phyloP scores from a whole-genome alignment of 179 eudicot species.

The Actinidia chinensis region DNA sequence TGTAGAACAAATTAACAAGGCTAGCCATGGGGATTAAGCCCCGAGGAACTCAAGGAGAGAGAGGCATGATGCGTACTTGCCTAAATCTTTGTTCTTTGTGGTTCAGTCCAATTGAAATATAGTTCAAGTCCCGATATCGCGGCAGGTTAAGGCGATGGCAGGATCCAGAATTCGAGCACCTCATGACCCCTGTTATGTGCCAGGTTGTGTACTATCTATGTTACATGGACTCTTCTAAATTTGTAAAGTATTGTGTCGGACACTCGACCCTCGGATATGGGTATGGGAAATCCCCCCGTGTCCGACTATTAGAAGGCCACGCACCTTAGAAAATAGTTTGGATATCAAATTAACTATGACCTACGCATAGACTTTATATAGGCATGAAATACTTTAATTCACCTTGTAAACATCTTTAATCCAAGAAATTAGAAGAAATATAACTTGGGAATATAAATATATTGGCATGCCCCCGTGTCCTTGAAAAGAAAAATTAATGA shows the following conservation, averaged over 20 bases:
- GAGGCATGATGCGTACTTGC: conserved; percentile 49
- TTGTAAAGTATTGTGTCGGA: conserved; percentile 32
- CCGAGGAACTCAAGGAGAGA: conserved; percentile 88
- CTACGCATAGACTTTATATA: too few relatives aligned
- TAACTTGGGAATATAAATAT: too few relatives aligned
- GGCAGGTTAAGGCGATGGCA: conserved; percentile 93
- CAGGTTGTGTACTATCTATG: too few relatives aligned
- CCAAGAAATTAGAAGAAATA: too few relatives aligned
- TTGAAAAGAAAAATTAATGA: too few relatives aligned
- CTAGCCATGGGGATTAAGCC: conserved; percentile 77
- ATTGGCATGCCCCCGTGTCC: too few relatives aligned
- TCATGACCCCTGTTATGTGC: conserved; percentile 84
- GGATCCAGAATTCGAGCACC: conserved; percentile 88
- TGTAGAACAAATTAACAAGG: conserved; percentile 74
- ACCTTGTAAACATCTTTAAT: too few relatives aligned
- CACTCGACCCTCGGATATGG: neutral
- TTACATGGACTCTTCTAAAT: too few relatives aligned
- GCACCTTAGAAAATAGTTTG: too few relatives aligned
- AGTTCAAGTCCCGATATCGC: neutral
- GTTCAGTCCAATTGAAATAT: neutral
- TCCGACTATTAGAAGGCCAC: too few relatives aligned
- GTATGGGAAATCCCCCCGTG: neutral
- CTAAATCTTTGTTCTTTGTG: neutral
- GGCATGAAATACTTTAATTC: too few relatives aligned
- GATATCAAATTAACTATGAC: too few relatives aligned